These are phyloP conservation scores for Phytophthora ramorum DNA, from an alignment of 352 stramenopile species.

Conservation along the genomic window DNA sequence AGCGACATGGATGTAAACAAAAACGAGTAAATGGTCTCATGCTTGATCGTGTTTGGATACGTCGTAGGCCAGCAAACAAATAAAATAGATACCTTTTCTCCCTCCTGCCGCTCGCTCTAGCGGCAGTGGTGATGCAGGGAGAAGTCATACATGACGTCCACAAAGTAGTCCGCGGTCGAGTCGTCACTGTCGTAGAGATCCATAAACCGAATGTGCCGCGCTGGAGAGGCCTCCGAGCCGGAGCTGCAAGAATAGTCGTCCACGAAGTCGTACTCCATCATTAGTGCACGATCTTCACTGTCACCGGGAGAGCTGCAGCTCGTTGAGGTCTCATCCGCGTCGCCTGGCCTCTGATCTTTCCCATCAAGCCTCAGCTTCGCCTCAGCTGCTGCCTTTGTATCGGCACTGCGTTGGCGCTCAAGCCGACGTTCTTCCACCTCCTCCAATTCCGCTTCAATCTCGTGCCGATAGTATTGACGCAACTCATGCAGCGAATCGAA, in stretches of 20 bases:
- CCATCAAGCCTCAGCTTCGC: too few relatives aligned
- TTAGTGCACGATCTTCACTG: conserved; percentile 42
- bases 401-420: conserved; percentile 26
- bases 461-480: conserved; percentile 62
- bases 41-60: conserved; percentile 8
- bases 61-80: conserved; percentile 7
- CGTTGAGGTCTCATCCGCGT: conserved; percentile 32
- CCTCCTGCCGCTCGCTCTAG: conserved; percentile 5
- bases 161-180: conserved; percentile 59
- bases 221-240: conserved; percentile 53
- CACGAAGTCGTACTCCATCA: conserved; percentile 83
- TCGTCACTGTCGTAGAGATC: conserved; percentile 65
- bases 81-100: conserved; percentile 28
- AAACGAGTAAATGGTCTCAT: conserved; percentile 10
- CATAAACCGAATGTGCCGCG: conserved; percentile 68
- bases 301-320: conserved; percentile 26
- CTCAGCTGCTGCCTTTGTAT: neutral
- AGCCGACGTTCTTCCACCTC: conserved; percentile 43
- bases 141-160: conserved; percentile 74
- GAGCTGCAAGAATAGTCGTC: conserved; percentile 64
- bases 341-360: neutral
- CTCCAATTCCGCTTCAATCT: conserved; percentile 66
- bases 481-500: conserved; percentile 82
- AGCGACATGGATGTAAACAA: conserved; percentile 10
- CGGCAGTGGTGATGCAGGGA: conserved; percentile 35